Evolutionary conservation across 352 stramenopile species (phyloP).

Genomic region (Globisporangium yorkense): DNA sequence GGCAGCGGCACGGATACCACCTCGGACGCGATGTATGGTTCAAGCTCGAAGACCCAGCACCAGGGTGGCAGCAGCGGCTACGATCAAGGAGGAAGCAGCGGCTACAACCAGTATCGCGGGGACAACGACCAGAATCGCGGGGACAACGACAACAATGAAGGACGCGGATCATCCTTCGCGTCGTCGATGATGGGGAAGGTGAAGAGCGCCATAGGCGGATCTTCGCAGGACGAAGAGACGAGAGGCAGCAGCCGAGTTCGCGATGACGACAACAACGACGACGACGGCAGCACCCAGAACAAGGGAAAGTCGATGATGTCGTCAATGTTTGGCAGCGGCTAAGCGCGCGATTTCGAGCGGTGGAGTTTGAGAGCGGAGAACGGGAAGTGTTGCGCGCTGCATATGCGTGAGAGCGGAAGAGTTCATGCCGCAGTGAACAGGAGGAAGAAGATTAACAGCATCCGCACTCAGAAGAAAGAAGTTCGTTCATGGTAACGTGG

Average conservation of each 20-base stretch:
- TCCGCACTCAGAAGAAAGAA: background rate
- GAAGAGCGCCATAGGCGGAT: slow-evolving; percentile 5
- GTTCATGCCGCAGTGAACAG: background rate
- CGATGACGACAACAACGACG: background rate
- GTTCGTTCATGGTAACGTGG: background rate
- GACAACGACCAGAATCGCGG: too few species aligned
- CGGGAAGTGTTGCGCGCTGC: too few species aligned
- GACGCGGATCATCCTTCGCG: background rate
- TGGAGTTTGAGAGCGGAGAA: background rate
- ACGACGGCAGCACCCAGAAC: slow-evolving; percentile 1
- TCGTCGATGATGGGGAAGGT: slow-evolving; percentile 6
- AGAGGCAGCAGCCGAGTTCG: background rate
- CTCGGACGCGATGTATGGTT: too few species aligned
- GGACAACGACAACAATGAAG: background rate
- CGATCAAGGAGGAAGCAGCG: too few species aligned
- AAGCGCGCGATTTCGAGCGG: too few species aligned
- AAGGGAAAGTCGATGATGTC: slow-evolving; percentile 7
- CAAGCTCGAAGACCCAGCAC: background rate
- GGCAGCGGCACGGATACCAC: too few species aligned
- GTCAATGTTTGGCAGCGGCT: slow-evolving; percentile 2
- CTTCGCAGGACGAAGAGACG: background rate
- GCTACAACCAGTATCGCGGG: too few species aligned
- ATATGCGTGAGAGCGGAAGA: background rate
- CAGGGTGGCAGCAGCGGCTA: background rate
- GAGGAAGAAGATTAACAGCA: too few species aligned